A percentile compares a stretch with the other conserved stretches of the same genome.
phyloP scores from a whole-genome alignment of 495 filamentous ascomycete genomes.

The Annulohypoxylon stygium region DNA sequence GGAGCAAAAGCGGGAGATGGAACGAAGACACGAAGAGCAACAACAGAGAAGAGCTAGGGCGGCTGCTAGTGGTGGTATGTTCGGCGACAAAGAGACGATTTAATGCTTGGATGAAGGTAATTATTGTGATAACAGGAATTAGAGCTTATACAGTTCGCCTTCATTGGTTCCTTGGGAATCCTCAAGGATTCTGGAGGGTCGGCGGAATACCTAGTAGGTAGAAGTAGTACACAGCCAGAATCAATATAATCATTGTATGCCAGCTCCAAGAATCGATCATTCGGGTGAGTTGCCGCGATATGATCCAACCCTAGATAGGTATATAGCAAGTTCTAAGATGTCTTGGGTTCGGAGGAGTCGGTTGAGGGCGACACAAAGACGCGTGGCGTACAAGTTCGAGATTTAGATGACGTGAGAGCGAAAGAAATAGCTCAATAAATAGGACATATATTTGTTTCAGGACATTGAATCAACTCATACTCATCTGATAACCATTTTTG shows the following conservation, averaged over 20 bases:
- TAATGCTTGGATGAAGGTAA: background rate
- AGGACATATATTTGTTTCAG: background rate
- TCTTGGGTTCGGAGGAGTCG: background rate
- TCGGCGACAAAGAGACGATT: conserved; percentile 34
- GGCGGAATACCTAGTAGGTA: background rate
- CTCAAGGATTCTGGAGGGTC: background rate
- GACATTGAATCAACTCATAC: background rate
- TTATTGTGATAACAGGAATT: background rate
- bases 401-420: background rate
- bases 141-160: background rate
- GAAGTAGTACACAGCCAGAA: background rate
- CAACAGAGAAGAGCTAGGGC: conserved; percentile 21
- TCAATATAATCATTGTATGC: background rate
- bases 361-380: background rate
- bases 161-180: background rate
- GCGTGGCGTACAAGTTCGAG: background rate
- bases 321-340: background rate
- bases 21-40: conserved; percentile 49
- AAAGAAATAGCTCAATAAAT: background rate
- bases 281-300: background rate
- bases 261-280: background rate
- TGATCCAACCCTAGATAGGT: background rate
- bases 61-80: background rate
- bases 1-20: conserved; percentile 56
- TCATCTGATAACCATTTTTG: background rate